phyloP scores from a whole-genome alignment of 78 protist species.

The Protostelium mycophagum region DNA sequence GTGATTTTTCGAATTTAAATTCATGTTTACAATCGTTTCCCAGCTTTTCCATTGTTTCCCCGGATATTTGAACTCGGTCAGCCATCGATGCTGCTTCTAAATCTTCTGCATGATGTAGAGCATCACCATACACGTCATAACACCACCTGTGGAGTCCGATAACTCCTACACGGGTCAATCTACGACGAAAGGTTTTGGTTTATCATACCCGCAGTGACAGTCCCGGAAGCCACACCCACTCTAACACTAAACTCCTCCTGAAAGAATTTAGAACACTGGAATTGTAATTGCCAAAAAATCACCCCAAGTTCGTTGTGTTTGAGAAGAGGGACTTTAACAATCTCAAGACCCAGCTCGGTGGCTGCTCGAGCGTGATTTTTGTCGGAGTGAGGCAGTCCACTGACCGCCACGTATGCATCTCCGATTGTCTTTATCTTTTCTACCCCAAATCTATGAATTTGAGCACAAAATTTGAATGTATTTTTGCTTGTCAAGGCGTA shows the following conservation, averaged over 20 bases:
- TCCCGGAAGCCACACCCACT: slow-evolving; percentile 24
- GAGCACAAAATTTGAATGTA: neutral
- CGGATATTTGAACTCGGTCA: neutral
- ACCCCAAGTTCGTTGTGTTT: slow-evolving; percentile 7
- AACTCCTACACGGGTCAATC: no score
- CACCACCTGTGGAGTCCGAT: slow-evolving; percentile 14
- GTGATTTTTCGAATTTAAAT: neutral
- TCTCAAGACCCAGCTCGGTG: neutral
- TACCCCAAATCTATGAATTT: neutral
- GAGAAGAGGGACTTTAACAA: slow-evolving; percentile 5
- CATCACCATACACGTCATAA: slow-evolving; percentile 25
- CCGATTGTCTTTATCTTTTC: slow-evolving; percentile 47
- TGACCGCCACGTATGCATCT: slow-evolving; percentile 24
- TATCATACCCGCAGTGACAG: slow-evolving; percentile 23
- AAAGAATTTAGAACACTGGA: neutral
- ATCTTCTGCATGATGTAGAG: neutral
- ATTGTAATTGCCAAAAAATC: neutral
- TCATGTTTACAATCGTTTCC: neutral
- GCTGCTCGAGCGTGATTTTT: slow-evolving; percentile 9
- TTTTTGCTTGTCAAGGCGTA: no score
- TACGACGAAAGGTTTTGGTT: no score
- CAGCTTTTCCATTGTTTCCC: neutral
- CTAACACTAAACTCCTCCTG: slow-evolving; percentile 8
- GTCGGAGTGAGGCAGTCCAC: slow-evolving; percentile 16
- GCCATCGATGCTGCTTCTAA: neutral